phyloP scores from a whole-genome alignment of 495 filamentous ascomycete species.

The Neurospora intermedia region DNA sequence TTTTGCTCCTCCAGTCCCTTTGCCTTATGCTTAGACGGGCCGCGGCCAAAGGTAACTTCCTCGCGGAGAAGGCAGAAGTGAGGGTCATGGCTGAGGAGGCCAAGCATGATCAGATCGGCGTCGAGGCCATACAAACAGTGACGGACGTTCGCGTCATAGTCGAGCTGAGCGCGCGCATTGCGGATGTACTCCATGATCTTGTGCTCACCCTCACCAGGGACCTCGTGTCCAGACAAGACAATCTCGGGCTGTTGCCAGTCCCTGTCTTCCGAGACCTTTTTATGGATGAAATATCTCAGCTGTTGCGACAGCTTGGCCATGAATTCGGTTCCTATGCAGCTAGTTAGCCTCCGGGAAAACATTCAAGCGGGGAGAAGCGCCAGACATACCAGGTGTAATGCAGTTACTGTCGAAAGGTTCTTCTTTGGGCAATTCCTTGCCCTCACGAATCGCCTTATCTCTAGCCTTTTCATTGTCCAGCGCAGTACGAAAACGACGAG shows the following conservation, averaged over 20 bases:
- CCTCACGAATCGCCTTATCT: conserved; percentile 81
- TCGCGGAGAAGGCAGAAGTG: conserved; percentile 96
- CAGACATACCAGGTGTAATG: conserved; percentile 68
- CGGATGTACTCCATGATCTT: conserved; percentile 99
- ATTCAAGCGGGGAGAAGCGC: background rate
- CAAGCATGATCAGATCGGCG: conserved; percentile 97
- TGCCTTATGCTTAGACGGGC: conserved; percentile 63
- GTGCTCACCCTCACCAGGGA: conserved; percentile 98
- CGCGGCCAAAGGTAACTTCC: conserved; percentile 92
- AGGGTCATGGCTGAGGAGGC: conserved; percentile 90
- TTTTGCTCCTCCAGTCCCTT: conserved; percentile 98
- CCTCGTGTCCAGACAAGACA: conserved; percentile 94
- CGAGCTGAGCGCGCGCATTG: conserved; percentile 84
- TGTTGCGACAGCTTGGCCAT: conserved; percentile 93
- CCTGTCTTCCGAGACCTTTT: conserved; percentile 92
- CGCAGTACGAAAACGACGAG: conserved; percentile 89
- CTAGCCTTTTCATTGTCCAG: conserved; percentile 79
- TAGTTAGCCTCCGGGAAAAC: background rate
- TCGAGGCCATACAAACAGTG: conserved; percentile 97
- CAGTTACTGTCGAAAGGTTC: conserved; percentile 98
- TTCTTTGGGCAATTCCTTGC: conserved; percentile 87
- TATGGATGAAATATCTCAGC: conserved; percentile 96
- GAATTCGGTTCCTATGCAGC: conserved; percentile 58
- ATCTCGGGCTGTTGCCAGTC: conserved; percentile 97
- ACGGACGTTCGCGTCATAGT: conserved; percentile 89